Base-by-base conservation (phyloP, 768 basidiomycete species). In the Nidularia pulvinata region DNA sequence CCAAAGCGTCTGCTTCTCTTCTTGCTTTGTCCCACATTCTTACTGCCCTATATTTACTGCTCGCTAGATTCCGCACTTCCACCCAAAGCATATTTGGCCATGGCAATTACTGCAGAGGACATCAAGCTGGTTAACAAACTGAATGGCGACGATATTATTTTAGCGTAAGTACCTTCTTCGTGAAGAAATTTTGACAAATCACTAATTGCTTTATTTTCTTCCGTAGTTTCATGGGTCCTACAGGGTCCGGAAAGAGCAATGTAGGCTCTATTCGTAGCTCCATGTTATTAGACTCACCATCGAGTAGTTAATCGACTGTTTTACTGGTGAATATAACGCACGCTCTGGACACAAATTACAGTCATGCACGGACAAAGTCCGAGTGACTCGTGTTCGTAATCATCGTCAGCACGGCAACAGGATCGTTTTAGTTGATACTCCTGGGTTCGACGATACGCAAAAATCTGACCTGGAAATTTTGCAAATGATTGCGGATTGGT, bases 291-390 rank as follows among this genome's bases (percentile, higher is more conserved):
- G 6, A 33, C 32, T 19, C 13, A n/a, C 33, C 14, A 13, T 30
- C 39, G 33, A 43, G 7, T 49, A 69, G 68, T 60, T 69, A 39
- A 65, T 66, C 50, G 64, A 65, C 47, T 52, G 52, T 25, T 55
- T 59, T 16, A 56, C 56, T 37, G 59, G 58, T 7, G 13, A 53
- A 48, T 42, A 46, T 30, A 45, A 47, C 13, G 50, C 48, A 9
- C 54, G 57, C 6, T 55, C 64, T 2, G 59, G 62, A 14, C 32
- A 55, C 11, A 48, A 52, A 3, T 44, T 77, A 47, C 61, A 67
- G 51, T 77, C 78, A 33, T 72, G 67, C 50, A 81, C 79, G 9
- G 62, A 61, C 33, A 59, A 64, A n/a, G 65, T 80, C 14, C 60
- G 60, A 34, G 67, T 68, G 7, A 64, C 67, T 4, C 54, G 64